These are phyloP conservation scores for Cyberlindnera mrakii DNA, from an alignment of 805 yeast species.

Conservation along the genomic window DNA sequence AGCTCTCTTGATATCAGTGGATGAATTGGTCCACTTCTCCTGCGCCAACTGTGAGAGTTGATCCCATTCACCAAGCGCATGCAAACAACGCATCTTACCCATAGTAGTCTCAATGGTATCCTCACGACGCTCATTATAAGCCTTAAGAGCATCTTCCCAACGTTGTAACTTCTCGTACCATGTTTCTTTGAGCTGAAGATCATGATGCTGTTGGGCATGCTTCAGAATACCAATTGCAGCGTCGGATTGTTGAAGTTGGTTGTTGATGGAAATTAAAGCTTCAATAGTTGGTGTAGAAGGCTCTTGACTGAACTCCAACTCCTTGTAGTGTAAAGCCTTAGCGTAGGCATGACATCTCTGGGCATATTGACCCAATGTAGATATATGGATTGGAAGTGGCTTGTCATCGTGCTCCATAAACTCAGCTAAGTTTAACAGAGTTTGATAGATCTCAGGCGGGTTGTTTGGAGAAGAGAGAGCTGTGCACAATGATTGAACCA, in stretches of 20 bases:
- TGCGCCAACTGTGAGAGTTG: constrained; percentile 79
- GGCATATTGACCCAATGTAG: constrained; percentile 87
- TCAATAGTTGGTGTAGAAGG: constrained; percentile 91
- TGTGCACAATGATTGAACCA: constrained; percentile 76
- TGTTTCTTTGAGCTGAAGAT: constrained; percentile 86
- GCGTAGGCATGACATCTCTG: constrained; percentile 97
- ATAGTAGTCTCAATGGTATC: constrained; percentile 81
- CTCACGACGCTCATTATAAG: constrained; percentile 74
- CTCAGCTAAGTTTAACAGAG: constrained; percentile 83
- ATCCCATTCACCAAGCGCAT: constrained; percentile 99
- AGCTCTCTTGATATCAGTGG: constrained; percentile 66
- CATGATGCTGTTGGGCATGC: constrained; percentile 89
- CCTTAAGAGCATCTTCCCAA: constrained; percentile 96
- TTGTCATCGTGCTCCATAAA: constrained; percentile 97
- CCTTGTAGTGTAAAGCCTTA: constrained; percentile 93
- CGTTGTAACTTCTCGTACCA: constrained; percentile 97
- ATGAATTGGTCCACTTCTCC: constrained; percentile 73
- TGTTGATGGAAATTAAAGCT: constrained; percentile 84
- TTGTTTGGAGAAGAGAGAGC: constrained; percentile 87
- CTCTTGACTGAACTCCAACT: constrained; percentile 87
- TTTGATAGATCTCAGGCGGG: constrained; percentile 94
- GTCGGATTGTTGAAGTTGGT: constrained; percentile 92
- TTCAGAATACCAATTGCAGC: constrained; percentile 96
- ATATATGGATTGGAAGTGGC: constrained; percentile 85
- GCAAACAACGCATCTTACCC: constrained; percentile 98